These are phyloP conservation scores for Termitomyces sp. DNA, from an alignment of 768 basidiomycete species.

Conservation along the genomic window DNA sequence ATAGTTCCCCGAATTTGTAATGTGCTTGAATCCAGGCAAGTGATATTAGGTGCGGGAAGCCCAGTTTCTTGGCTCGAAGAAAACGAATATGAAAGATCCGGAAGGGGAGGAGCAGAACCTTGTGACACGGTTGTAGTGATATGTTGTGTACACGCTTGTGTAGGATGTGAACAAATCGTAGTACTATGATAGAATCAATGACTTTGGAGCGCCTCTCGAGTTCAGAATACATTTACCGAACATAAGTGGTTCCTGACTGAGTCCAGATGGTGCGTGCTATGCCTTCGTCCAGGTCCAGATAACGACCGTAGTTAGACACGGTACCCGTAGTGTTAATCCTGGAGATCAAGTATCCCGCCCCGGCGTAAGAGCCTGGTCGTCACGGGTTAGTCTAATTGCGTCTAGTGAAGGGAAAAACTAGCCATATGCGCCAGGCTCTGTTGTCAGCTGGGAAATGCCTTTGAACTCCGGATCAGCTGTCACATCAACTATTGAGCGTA, in stretches of 20 bases:
- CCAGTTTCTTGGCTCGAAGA: slow-evolving; percentile 38
- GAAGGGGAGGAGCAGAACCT: slow-evolving; percentile 20
- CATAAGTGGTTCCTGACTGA: slow-evolving; percentile 38
- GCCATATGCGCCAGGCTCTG: slow-evolving; percentile 60
- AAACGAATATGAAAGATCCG: slow-evolving; percentile 41
- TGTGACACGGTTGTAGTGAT: slow-evolving; percentile 23
- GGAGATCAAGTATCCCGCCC: slow-evolving; percentile 55
- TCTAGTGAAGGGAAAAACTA: slow-evolving; percentile 8
- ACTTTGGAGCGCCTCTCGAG: background rate
- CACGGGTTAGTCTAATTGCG: background rate
- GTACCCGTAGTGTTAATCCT: slow-evolving; percentile 36
- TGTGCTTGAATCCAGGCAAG: slow-evolving; percentile 52
- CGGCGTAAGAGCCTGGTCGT: slow-evolving; percentile 59
- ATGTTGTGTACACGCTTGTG: slow-evolving; percentile 57
- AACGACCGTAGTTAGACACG: slow-evolving; percentile 48
- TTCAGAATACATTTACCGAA: slow-evolving; percentile 35
- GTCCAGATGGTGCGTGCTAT: slow-evolving; percentile 57
- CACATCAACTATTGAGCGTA: background rate
- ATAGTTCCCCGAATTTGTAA: slow-evolving; percentile 49
- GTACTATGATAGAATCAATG: slow-evolving; percentile 1
- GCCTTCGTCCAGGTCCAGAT: slow-evolving; percentile 65
- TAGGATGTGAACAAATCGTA: slow-evolving; percentile 66
- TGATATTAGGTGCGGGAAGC: slow-evolving; percentile 52
- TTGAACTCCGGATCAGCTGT: background rate
- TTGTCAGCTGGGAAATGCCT: slow-evolving; percentile 52